These are phyloP conservation scores for Lipomyces spencermartinsiae DNA, from an alignment of 805 yeast genomes.

Conservation along the genomic window DNA sequence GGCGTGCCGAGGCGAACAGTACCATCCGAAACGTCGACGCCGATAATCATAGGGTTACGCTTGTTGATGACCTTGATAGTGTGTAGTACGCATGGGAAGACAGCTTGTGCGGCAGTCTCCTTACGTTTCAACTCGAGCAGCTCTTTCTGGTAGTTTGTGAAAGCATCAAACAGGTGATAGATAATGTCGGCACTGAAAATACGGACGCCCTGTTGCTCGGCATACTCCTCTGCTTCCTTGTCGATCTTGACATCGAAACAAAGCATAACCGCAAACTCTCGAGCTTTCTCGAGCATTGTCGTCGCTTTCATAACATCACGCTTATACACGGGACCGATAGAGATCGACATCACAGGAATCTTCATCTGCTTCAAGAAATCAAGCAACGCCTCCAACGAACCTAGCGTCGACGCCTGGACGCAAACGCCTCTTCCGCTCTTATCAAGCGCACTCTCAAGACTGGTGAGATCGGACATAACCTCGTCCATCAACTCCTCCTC, in stretches of 20 bases:
- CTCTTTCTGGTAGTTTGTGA: constrained; percentile 88
- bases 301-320: constrained; percentile 98
- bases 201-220: constrained; percentile 88
- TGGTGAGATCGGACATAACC: constrained; percentile 97
- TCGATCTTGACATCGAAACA: constrained; percentile 98
- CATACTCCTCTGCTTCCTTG: constrained; percentile 98
- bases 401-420: constrained; percentile 97
- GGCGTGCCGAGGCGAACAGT: constrained; percentile 91
- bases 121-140: constrained; percentile 88
- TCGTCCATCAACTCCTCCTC: constrained; percentile 98
- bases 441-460: constrained; percentile 92
- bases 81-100: constrained; percentile 93
- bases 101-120: constrained; percentile 85
- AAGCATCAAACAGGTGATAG: constrained; percentile 94
- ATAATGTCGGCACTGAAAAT: constrained; percentile 96
- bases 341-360: constrained; percentile 98
- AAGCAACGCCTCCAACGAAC: constrained; percentile 94
- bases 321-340: constrained; percentile 96
- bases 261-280: constrained; percentile 95
- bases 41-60: constrained; percentile 98
- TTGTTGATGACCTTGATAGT: constrained; percentile 96
- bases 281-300: constrained; percentile 95
- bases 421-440: constrained; percentile 95
- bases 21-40: constrained; percentile 97
- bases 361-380: constrained; percentile 98